These are phyloP conservation scores for Cutaneotrichosporon cyanovorans DNA, from an alignment of 1,284 basidiomycete genomes.

Conservation along the genomic window DNA sequence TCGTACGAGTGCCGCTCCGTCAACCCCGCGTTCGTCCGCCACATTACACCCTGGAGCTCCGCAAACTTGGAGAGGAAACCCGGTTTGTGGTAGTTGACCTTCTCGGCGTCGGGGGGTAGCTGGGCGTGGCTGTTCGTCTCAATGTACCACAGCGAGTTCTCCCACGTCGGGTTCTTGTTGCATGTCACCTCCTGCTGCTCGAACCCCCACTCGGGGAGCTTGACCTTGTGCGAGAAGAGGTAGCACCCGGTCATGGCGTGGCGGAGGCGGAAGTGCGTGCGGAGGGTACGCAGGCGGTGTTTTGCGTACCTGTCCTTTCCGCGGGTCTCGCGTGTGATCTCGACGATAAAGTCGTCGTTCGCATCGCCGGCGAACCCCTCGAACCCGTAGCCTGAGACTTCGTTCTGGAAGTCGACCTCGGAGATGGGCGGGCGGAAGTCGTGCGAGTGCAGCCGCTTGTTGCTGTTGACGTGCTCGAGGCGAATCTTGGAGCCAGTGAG, in stretches of 20 bases:
- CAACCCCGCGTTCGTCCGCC: constrained; percentile 91
- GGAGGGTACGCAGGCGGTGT: constrained; percentile 68
- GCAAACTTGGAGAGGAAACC: constrained; percentile 83
- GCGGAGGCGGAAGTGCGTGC: constrained; percentile 74
- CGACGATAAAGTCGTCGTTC: constrained; percentile 93
- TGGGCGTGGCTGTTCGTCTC: constrained; percentile 76
- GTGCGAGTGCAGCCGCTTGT: constrained; percentile 89
- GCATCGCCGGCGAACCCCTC: constrained; percentile 55
- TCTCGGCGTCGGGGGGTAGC: constrained; percentile 59
- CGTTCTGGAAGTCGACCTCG: constrained; percentile 98
- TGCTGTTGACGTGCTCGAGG: constrained; percentile 70
- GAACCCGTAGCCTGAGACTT: constrained; percentile 92
- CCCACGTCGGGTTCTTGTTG: constrained; percentile 87
- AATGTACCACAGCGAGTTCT: constrained; percentile 89
- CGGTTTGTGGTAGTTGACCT: constrained; percentile 80
- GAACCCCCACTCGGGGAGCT: constrained; percentile 93
- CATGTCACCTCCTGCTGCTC: constrained; percentile 97
- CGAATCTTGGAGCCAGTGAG: constrained; percentile 67
- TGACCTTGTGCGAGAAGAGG: constrained; percentile 95
- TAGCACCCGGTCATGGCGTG: constrained; percentile 89
- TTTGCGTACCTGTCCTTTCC: constrained; percentile 58
- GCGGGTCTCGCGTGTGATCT: constrained; percentile 57
- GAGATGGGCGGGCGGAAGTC: constrained; percentile 90
- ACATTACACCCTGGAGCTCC: constrained; percentile 93
- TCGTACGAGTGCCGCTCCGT: constrained; percentile 93